phyloP scores from a whole-genome alignment of 2,329 filamentous ascomycete genomes.

The Clonostachys chloroleuca region DNA sequence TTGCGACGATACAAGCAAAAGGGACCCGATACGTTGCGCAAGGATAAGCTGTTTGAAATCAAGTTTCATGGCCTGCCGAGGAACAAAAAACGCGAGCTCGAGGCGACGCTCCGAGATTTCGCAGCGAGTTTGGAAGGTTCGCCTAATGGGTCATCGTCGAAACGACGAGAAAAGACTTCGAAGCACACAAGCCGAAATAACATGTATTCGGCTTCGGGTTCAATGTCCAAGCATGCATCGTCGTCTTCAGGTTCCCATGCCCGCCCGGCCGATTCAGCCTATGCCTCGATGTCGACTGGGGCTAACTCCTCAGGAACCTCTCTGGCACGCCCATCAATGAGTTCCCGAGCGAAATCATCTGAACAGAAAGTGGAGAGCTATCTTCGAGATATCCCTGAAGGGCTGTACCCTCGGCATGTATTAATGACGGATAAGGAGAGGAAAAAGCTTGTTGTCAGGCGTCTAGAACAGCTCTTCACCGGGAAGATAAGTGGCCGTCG shows the following conservation, averaged over 20 bases:
- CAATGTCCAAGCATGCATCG: slow-evolving; percentile 46
- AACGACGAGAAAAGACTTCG: background rate
- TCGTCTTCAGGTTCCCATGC: slow-evolving; percentile 48
- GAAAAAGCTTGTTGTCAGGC: slow-evolving; percentile 71
- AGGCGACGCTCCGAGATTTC: slow-evolving; percentile 68
- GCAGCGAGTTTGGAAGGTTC: slow-evolving; percentile 57
- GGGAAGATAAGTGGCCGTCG: slow-evolving; percentile 53
- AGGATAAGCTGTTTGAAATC: slow-evolving; percentile 80
- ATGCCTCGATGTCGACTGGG: slow-evolving; percentile 62
- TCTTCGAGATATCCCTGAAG: slow-evolving; percentile 67
- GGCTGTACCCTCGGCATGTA: slow-evolving; percentile 57
- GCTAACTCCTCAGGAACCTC: slow-evolving; percentile 37
- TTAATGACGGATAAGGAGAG: slow-evolving; percentile 68
- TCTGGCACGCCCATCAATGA: slow-evolving; percentile 26
- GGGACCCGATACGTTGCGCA: slow-evolving; percentile 61
- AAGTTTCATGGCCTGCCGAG: slow-evolving; percentile 70
- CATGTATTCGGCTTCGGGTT: slow-evolving; percentile 33
- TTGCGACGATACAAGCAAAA: slow-evolving; percentile 67
- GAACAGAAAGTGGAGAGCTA: slow-evolving; percentile 65
- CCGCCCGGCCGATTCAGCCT: slow-evolving; percentile 56
- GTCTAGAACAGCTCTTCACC: slow-evolving; percentile 78
- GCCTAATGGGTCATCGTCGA: slow-evolving; percentile 21
- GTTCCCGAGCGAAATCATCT: slow-evolving; percentile 30
- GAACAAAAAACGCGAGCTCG: slow-evolving; percentile 71
- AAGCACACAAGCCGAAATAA: slow-evolving; percentile 29